Conservation (phyloP, 1,139 yeast genomes). For the Cylindricascospora bacillispora region DNA sequence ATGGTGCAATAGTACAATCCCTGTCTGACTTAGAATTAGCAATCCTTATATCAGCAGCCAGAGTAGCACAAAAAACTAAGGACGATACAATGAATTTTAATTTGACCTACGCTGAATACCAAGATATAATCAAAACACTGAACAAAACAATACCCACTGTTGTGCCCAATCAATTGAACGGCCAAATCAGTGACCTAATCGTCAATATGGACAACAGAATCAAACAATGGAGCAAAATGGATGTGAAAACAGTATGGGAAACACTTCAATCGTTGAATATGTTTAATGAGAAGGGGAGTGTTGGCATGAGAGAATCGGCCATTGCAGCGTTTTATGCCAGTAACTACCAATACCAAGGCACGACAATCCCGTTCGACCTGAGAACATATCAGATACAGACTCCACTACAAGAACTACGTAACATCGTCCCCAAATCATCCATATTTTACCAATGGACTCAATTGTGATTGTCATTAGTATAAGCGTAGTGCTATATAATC, state of each 20-base stretch:
- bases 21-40: conserved; percentile 61
- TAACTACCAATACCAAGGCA: conserved; percentile 22
- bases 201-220: conserved; percentile 30
- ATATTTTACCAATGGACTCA: conserved; percentile 25
- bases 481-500: conserved; percentile 1
- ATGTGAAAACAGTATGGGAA: conserved; percentile 47
- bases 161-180: conserved; percentile 26
- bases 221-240: conserved; percentile 37
- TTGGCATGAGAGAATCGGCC: conserved; percentile 23
- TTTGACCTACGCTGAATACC: conserved; percentile 66
- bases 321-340: conserved; percentile 25
- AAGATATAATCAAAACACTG: conserved; percentile 36
- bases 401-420: conserved; percentile 23
- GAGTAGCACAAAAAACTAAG: conserved; percentile 51
- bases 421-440: conserved; percentile 21
- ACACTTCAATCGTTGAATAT: conserved; percentile 17
- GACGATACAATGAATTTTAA: conserved; percentile 52
- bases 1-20: conserved; percentile 26
- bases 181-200: conserved; percentile 3
- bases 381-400: conserved; percentile 20
- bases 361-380: conserved; percentile 22
- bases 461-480: conserved; percentile 9
- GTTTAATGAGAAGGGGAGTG: conserved; percentile 20
- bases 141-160: conserved; percentile 34
- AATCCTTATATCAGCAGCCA: conserved; percentile 57